These are phyloP conservation scores for Boletus coccyginus DNA, from an alignment of 768 basidiomycete species.

Conservation along the genomic window DNA sequence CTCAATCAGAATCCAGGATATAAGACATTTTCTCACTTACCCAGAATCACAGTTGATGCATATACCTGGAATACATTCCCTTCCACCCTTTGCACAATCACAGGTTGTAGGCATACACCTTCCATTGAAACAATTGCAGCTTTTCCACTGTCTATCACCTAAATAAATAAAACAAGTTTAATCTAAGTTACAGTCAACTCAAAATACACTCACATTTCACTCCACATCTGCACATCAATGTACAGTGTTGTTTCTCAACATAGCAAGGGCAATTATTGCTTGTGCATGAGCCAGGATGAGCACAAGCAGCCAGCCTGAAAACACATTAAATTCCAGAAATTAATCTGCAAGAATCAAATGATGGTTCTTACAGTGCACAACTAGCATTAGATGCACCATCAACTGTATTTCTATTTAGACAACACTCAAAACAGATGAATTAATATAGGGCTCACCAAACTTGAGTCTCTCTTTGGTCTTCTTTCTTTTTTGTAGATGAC, in stretches of 20 bases:
- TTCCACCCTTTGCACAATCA: conserved; percentile 30
- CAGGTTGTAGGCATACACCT: conserved; percentile 29
- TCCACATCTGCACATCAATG: conserved; percentile 47
- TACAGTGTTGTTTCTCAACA: conserved; percentile 39
- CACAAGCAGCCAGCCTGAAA: conserved; percentile 38
- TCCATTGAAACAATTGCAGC: conserved; percentile 28
- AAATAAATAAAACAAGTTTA: not conserved
- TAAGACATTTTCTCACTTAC: conserved; percentile 20
- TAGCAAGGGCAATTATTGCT: conserved; percentile 41
- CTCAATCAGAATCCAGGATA: not conserved
- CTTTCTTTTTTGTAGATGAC: not conserved
- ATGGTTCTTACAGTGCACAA: conserved; percentile 15
- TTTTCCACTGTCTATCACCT: conserved; percentile 17
- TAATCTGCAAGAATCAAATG: not conserved
- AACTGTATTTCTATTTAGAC: conserved; percentile 9
- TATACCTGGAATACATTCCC: conserved; percentile 55
- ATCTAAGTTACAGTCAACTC: not conserved
- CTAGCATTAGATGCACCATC: not conserved
- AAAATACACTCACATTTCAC: conserved; percentile 34
- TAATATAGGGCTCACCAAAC: conserved; percentile 16
- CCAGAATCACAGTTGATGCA: conserved; percentile 45
- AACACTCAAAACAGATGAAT: not conserved
- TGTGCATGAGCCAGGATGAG: conserved; percentile 49
- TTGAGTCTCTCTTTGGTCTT: not conserved
- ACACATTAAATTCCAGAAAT: not conserved